These are phyloP conservation scores for Hypoxylon sp. DNA, from an alignment of 2,329 filamentous ascomycete species.

Conservation along the genomic window DNA sequence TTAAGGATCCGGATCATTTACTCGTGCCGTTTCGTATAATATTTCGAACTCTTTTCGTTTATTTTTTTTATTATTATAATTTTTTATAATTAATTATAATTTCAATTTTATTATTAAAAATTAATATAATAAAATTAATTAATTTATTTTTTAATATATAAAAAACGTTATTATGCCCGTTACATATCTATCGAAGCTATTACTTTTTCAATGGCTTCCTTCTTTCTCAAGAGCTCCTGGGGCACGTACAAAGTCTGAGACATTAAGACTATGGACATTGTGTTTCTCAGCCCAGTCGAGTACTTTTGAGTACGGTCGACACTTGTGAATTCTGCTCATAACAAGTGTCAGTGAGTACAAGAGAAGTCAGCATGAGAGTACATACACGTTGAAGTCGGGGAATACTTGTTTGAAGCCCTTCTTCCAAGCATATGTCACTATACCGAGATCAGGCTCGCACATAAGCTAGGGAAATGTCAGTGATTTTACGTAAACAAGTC, in stretches of 20 bases:
- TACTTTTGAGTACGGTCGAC: constrained; percentile 9
- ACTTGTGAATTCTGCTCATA: constrained; percentile 12
- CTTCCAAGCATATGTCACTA: constrained; percentile 9
- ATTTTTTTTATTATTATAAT: constrained; percentile 1
- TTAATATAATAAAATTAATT: not conserved
- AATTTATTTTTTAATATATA: constrained; percentile 2
- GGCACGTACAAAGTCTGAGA: not conserved
- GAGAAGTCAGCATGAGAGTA: constrained; percentile 9
- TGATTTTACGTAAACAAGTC: constrained; percentile 1
- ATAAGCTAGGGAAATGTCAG: constrained; percentile 4
- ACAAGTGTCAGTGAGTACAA: constrained; percentile 6
- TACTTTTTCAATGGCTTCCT: constrained; percentile 2
- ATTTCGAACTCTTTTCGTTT: not conserved
- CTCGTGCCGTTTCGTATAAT: constrained; percentile 1
- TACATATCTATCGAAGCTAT: constrained; percentile 1
- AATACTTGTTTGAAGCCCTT: constrained; percentile 1
- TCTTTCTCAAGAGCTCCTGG: constrained; percentile 6
- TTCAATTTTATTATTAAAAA: not conserved
- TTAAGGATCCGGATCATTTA: too few relatives aligned
- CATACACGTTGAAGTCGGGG: constrained; percentile 9
- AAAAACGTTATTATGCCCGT: constrained; percentile 6
- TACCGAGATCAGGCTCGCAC: constrained; percentile 6
- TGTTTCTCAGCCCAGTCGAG: constrained; percentile 6
- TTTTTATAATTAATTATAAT: constrained; percentile 1
- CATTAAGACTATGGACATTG: constrained; percentile 1